Evolutionary conservation across 257 asterid genomes (phyloP).

Genomic region (Osmanthus fragrans): DNA sequence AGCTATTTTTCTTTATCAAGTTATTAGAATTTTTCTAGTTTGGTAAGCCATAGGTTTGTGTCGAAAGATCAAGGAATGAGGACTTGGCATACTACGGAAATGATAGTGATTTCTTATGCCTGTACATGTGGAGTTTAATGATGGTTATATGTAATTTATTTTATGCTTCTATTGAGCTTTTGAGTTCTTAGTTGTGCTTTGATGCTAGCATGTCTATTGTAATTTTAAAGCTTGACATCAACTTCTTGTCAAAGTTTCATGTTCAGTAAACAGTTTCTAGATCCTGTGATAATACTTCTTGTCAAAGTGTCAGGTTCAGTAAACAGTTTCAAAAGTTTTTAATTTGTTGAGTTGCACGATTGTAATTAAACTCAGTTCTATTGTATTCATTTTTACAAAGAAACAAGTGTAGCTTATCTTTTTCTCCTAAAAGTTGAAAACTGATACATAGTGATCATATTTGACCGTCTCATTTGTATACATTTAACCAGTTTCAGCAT

Average conservation of each 20-base stretch:
- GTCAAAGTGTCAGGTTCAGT: too few species aligned
- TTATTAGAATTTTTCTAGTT: neutral
- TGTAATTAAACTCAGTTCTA: neutral
- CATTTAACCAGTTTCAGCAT: constrained; percentile 3
- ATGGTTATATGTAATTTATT: constrained; percentile 17
- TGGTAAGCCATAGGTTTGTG: neutral
- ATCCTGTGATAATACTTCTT: too few species aligned
- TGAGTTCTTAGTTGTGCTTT: neutral
- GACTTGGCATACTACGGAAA: neutral
- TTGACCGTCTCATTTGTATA: neutral
- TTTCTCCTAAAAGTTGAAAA: constrained; percentile 9
- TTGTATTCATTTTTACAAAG: neutral
- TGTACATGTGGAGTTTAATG: neutral
- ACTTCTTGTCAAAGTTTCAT: too few species aligned
- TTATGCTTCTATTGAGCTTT: too few species aligned
- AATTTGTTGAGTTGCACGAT: neutral
- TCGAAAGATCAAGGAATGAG: constrained; percentile 12
- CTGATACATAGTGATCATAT: neutral
- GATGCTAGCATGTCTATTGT: neutral
- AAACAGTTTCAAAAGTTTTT: neutral
- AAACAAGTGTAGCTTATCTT: neutral
- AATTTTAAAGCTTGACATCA: neutral
- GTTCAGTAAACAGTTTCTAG: too few species aligned
- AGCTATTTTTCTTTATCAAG: neutral
- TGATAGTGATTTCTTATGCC: neutral